Evolutionary conservation across 495 filamentous ascomycete genomes (phyloP).

Genomic region (Sordaria brevicollis): DNA sequence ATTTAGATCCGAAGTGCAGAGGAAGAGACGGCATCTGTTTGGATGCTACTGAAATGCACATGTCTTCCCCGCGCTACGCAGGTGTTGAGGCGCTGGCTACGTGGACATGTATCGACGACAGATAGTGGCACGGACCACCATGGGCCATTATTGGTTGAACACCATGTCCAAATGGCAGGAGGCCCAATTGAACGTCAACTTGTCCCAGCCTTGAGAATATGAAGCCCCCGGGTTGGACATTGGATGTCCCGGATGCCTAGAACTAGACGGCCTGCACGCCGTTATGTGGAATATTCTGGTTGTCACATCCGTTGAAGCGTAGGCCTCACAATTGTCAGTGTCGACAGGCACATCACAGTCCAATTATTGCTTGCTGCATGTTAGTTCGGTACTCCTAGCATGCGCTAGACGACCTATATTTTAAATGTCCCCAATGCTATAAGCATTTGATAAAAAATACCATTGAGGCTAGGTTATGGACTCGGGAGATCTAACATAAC

Average conservation of each 20-base stretch:
- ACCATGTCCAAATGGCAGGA: neutral
- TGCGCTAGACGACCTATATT: too few relatives aligned
- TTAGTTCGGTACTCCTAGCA: too few relatives aligned
- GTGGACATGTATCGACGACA: constrained; percentile 4
- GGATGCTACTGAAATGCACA: neutral
- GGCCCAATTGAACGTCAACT: neutral
- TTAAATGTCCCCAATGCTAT: too few relatives aligned
- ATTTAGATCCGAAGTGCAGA: neutral
- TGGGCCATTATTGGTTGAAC: neutral
- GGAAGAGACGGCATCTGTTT: neutral
- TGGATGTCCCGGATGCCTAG: neutral
- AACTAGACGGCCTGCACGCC: neutral
- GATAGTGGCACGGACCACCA: neutral
- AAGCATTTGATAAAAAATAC: too few relatives aligned
- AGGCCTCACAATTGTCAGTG: neutral
- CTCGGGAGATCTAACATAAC: too few relatives aligned
- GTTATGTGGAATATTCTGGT: neutral
- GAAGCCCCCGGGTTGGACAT: neutral
- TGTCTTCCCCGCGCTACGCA: neutral
- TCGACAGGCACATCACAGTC: neutral
- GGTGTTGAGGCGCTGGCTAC: constrained; percentile 7
- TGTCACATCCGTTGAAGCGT: neutral
- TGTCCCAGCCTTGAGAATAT: neutral
- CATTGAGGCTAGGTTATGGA: too few relatives aligned
- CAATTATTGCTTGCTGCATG: too few relatives aligned